Base-by-base conservation (phyloP, 148 eudicot genomes). In the Camellia japonica region DNA sequence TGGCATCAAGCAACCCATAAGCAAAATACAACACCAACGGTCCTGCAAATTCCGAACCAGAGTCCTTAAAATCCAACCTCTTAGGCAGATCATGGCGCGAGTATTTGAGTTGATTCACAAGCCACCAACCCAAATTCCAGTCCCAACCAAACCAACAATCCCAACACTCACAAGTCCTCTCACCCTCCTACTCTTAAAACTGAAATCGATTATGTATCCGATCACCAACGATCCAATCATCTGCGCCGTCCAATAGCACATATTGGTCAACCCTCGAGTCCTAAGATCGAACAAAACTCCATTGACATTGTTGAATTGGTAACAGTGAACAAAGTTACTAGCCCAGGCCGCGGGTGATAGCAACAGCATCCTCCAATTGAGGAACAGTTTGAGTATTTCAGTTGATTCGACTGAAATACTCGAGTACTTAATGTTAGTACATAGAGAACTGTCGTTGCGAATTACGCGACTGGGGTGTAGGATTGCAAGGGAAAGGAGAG, bases 211-310 rank as follows among this genome's bases (percentile, higher is more conserved):
- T 75, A 95, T 44, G 43, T 87, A 91, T 18, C 97, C 97, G 3
- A 95, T 86, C 82, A 82, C 81, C 52, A 90, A 80, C 0, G 98
- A 94, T 0, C 99, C 99, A 20, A 91, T 7, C 99, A 97, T 97
- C 79, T 97, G 99, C 47, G 99, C 99, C 0, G 93, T 98, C 99
- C 99, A 97, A 55, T 97, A 97, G 68, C 94, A 94, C 42, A 94
- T 87, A 73, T 97, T 97, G 81, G 92, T 94, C 49, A 97, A 90
- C 51, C 98, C 99, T 68, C 95, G 87, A 13, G 99, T 97, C 78
- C 99, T 88, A 74, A 97, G 51, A 77, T 92, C 88, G 77, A 97
- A 97, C 86, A 94, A 82, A 81, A 82, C 91, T 75, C 97, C 99
- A 84, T 94, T 97, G 42, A 97, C 99, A 73, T 94, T 91, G 77